These are phyloP conservation scores for Urostyla sp. DNA, from an alignment of 73 alveolate genomes.

Conservation along the genomic window DNA sequence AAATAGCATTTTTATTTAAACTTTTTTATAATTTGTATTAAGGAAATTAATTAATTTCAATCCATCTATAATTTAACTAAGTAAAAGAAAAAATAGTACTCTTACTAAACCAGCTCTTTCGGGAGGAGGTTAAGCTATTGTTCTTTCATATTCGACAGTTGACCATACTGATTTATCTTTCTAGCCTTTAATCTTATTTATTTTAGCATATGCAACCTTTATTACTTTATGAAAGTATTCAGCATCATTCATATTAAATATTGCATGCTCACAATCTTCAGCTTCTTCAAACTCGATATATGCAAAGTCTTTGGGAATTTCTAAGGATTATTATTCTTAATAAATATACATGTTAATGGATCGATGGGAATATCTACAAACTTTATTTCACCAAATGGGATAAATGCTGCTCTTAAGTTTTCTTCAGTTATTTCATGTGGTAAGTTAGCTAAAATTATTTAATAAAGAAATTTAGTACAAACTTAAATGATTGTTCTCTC, in stretches of 20 bases:
- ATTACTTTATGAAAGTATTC: constrained; percentile 74
- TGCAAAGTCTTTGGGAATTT: constrained; percentile 64
- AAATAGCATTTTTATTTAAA: constrained; percentile 6
- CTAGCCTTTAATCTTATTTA: constrained; percentile 5
- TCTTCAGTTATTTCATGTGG: constrained; percentile 63
- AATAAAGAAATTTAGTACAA: neutral
- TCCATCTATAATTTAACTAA: constrained; percentile 16
- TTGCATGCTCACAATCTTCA: constrained; percentile 79
- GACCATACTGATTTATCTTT: constrained; percentile 25
- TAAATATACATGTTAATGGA: constrained; percentile 21
- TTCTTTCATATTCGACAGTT: constrained; percentile 23
- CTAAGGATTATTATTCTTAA: neutral
- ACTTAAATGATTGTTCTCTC: constrained; percentile 45
- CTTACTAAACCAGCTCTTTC: constrained; percentile 55
- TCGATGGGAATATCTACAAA: constrained; percentile 52
- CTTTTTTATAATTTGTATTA: neutral
- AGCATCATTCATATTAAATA: constrained; percentile 74
- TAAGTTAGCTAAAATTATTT: constrained; percentile 46
- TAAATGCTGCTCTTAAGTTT: constrained; percentile 64
- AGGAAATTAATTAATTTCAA: constrained; percentile 6
- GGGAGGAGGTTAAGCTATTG: constrained; percentile 56
- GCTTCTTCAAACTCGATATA: constrained; percentile 73
- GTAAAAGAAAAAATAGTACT: neutral
- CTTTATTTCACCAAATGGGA: constrained; percentile 79
- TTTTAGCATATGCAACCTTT: constrained; percentile 66